Evolutionary conservation across 1,284 basidiomycete species (phyloP), one percentile per base, ranked within the genome.

Genomic region (Puccinia coronata): DNA sequence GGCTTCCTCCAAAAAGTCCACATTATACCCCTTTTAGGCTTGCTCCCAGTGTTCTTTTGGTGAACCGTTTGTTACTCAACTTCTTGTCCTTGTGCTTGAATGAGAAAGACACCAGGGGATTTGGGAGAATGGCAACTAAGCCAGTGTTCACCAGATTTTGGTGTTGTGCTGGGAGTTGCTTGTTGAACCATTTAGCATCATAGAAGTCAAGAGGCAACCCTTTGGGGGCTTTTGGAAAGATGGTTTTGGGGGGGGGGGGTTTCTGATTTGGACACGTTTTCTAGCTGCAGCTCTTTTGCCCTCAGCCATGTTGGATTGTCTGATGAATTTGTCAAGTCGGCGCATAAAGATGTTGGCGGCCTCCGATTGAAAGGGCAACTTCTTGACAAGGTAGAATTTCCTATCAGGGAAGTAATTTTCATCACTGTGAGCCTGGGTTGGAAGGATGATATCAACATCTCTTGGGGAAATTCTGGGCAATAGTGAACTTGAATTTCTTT

Each of bases 161-260:
- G 11, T 23, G 12, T 23, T 67, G 12, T 8, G 63, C 63, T 14
- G 63, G 63, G 34, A 67, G 63, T 28, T 67, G 12, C 14, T n/a
- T 28, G 34, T 67, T 67, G 63, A 61, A 63, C 73, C 73, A 76
- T 16, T 9, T 59, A 39, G 16, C 34, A 34, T 76, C 41, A 36
- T 76, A 76, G 43, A 76, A 76, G 57, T 76, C 73, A 16, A 63
- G 16, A 28, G 73, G 73, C 18, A 76, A 39, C 4, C 53, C 34
- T 47, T 76, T 76, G 55, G 73, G 73, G 8, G 55, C 73, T 34
- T 61, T 63, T 20, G 49, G 25, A 43, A 76, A 61, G 43, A 23
- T 41, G 18, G 73, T 55, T n/a, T 14, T 20, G 11, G 49, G 49
- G 20, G 55, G 8, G 53, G n/a, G n/a, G 28, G 9, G 25, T 55